Conservation (phyloP, 164 flowering plant species). For the Stephania yunnanensis region DNA sequence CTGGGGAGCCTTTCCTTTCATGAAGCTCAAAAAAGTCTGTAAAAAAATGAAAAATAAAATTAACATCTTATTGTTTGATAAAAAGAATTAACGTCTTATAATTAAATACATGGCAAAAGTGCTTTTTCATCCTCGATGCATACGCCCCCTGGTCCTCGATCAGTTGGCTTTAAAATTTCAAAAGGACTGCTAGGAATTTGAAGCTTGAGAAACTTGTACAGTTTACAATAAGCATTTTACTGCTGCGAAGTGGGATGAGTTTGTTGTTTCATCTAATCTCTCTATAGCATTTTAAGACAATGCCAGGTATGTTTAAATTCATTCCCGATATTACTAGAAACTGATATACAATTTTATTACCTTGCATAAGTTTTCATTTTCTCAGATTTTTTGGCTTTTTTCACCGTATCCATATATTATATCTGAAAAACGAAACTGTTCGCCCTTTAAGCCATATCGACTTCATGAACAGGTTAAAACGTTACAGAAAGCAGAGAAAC, state of each 20-base stretch:
- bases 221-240: neutral
- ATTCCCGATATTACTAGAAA: too few species aligned
- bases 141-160: neutral
- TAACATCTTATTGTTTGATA: neutral
- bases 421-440: neutral
- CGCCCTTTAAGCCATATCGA: neutral
- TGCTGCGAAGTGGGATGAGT: neutral
- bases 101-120: neutral
- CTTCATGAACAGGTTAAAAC: neutral
- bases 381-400: neutral
- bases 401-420: neutral
- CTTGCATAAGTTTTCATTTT: neutral
- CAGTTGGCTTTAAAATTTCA: neutral
- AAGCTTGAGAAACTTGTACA: neutral
- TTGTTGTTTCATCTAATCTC: neutral
- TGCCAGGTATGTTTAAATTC: too few species aligned
- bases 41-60: constrained; percentile 3
- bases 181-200: neutral
- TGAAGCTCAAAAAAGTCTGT: constrained; percentile 64
- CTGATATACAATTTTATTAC: too few species aligned
- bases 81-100: neutral
- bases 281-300: neutral
- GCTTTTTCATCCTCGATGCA: constrained; percentile 6
- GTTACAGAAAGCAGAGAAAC: neutral
- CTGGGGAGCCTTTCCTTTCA: constrained; percentile 73